phyloP scores from a whole-genome alignment of 225 moss, liverwort and hornwort species.

The Sphagnum contortum region DNA sequence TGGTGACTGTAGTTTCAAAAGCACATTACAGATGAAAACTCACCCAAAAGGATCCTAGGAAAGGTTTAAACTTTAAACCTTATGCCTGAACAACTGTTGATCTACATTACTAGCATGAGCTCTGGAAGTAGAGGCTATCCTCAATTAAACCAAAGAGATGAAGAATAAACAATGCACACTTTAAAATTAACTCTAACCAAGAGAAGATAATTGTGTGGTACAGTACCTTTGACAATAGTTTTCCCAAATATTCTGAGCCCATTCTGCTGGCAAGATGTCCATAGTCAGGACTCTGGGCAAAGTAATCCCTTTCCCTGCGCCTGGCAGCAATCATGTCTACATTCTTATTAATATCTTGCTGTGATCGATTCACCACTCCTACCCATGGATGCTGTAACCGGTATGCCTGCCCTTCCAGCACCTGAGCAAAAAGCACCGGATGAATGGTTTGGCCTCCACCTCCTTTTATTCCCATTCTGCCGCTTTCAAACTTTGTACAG shows the following conservation, averaged over 20 bases:
- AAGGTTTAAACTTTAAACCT: no score
- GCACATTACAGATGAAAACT: no score
- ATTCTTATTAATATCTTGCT: conserved; percentile 59
- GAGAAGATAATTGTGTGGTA: not conserved
- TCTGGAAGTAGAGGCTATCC: no score
- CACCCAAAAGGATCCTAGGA: no score
- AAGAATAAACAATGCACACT: no score
- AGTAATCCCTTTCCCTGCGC: conserved; percentile 49
- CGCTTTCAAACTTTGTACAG: no score
- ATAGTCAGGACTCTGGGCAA: conserved; percentile 34
- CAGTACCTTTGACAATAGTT: conserved; percentile 42
- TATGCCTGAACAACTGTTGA: no score
- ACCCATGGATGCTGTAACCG: conserved; percentile 26
- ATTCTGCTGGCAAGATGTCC: conserved; percentile 52
- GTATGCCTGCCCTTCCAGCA: conserved; percentile 44
- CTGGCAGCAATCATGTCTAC: conserved; percentile 61
- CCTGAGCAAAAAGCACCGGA: conserved; percentile 15
- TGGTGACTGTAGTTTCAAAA: no score
- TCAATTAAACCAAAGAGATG: no score
- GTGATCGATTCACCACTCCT: conserved; percentile 57
- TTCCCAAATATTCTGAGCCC: conserved; percentile 53
- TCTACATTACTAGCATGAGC: no score
- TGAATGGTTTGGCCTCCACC: no score
- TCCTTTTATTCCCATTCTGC: no score
- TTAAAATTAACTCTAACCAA: not conserved